Evolutionary conservation across 1,284 basidiomycete species (phyloP), one percentile per base, ranked within the genome.

Genomic region (Trichosporon inkin): DNA sequence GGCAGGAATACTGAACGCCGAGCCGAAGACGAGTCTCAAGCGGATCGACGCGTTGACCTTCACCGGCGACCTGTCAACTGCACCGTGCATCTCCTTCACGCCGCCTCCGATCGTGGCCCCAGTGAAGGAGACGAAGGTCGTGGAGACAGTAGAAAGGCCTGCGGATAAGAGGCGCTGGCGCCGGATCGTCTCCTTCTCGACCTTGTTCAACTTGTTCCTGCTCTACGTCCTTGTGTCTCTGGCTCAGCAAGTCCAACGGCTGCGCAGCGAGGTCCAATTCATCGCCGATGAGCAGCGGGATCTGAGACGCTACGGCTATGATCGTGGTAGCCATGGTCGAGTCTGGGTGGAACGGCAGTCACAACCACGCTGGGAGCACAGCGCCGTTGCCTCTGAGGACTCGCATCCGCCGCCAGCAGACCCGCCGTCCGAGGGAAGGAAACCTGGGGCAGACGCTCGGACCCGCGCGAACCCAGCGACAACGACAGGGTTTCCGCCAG

Each of bases 271-370:
- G 52, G 64, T 75, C 5, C 64, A 68, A 6, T 74, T 70, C 51
- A 67, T 75, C 1, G 67, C 62, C 6, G 71, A 73, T 32, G 75
- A 77, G 55, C 58, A 70, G 14, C 65, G 61, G 28, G 75, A 77
- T 66, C 53, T 75, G 53, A 60, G 73, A 24, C 16, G 67, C 44
- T 72, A 74, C 52, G 62, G 62, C 10, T 49, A 62, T 6, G 58
- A 62, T 41, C 47, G 44, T 32, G 24, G 22, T 7, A 28, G 28
- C 8, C 28, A 49, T 19, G 24, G 16, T 17, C 22, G 44, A 13
- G 44, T 14, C 1, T 49, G 44, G 44, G 44, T 49, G 5, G 44
- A 49, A 24, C 44, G 44, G 6, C 10, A 28, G 8, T 28, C 24
- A 24, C 24, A 10, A 2, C 22, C 24, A 22, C 44, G 24, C 24